Conservation (phyloP, 768 basidiomycete species). For the Mycena kentingensis region DNA sequence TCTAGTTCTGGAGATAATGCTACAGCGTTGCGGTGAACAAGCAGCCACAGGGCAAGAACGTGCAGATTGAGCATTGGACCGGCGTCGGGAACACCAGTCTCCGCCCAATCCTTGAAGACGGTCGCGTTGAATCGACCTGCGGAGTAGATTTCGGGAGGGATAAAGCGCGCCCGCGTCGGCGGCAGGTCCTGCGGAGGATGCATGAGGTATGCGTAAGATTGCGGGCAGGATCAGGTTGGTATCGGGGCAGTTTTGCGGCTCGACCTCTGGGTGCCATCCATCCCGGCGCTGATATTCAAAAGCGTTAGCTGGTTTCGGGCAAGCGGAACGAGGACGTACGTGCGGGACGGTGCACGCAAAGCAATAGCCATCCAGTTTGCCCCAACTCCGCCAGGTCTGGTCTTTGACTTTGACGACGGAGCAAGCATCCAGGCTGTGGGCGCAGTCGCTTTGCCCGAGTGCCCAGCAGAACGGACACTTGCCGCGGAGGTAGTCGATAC, state of each 20-base stretch:
- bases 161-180: neutral
- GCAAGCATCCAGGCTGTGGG: too few relatives aligned
- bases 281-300: neutral
- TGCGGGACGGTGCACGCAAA: neutral
- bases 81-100: neutral
- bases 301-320: neutral
- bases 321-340: neutral
- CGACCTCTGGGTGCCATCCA: too few relatives aligned
- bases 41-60: neutral
- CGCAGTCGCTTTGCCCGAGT: neutral
- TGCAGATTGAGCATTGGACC: neutral
- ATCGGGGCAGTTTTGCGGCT: neutral
- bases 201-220: neutral
- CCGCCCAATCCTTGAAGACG: neutral
- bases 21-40: neutral
- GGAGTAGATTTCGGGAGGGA: neutral
- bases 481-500: neutral
- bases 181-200: neutral
- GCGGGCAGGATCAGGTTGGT: neutral
- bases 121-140: neutral
- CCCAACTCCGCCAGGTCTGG: neutral
- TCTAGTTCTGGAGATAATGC: neutral
- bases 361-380: neutral
- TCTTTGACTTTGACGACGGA: neutral
- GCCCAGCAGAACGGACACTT: conserved; percentile 2